A percentile compares a stretch with the other conserved stretches of the same genome.
Evolutionary conservation across 768 basidiomycete species (phyloP).

Genomic region (Mycena crocata): DNA sequence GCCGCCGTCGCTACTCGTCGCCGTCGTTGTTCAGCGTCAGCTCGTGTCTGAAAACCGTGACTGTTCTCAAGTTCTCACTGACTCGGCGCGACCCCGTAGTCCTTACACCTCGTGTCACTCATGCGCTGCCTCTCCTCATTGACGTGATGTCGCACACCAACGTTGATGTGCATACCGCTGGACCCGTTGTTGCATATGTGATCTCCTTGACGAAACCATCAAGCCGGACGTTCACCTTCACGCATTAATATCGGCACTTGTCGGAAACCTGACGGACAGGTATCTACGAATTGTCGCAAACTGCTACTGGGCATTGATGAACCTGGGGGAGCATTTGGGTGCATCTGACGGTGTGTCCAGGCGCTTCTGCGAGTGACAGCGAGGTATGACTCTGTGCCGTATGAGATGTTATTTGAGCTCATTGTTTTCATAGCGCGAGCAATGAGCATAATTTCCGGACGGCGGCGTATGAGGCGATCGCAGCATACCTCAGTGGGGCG

Average conservation of each 20-base stretch:
- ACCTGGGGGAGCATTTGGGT: constrained; percentile 90
- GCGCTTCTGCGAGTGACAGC: constrained; percentile 90
- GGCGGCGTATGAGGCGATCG: constrained; percentile 95
- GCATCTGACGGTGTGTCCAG: constrained; percentile 72
- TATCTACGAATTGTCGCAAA: constrained; percentile 88
- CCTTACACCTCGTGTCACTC: constrained; percentile 90
- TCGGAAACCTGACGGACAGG: constrained; percentile 79
- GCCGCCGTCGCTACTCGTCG: too few species aligned
- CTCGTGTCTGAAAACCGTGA: too few species aligned
- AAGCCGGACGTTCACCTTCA: constrained; percentile 91
- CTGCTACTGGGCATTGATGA: constrained; percentile 97
- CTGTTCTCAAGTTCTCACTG: too few species aligned
- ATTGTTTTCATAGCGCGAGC: constrained; percentile 59
- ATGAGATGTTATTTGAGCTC: constrained; percentile 21
- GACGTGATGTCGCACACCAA: constrained; percentile 94
- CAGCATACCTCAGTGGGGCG: constrained; percentile 85
- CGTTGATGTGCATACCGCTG: constrained; percentile 93
- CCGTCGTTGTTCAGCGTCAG: too few species aligned
- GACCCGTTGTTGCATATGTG: constrained; percentile 96
- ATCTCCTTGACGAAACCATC: constrained; percentile 86
- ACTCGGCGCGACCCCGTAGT: constrained; percentile 89
- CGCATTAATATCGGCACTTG: constrained; percentile 84
- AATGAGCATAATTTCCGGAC: constrained; percentile 96
- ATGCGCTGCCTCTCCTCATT: constrained; percentile 93
- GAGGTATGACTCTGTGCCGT: constrained; percentile 59